Conservation (phyloP, 768 basidiomycete species). For the Nidularia pulvinata region DNA sequence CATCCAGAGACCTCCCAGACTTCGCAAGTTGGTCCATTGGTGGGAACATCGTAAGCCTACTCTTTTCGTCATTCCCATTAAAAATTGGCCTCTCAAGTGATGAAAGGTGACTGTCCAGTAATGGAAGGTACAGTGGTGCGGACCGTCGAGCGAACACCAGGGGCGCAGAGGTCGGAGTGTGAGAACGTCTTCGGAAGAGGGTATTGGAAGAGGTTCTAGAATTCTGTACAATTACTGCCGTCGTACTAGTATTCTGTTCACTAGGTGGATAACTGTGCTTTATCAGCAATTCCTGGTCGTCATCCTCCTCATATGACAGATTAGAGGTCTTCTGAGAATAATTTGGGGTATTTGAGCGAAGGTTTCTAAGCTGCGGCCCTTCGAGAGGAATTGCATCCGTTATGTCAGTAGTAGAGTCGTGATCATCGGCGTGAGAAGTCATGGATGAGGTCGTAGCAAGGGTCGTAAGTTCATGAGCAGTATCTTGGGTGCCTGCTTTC, state of each 20-base stretch:
- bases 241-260: not conserved
- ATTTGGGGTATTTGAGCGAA: not conserved
- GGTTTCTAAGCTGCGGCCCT: too few relatives aligned
- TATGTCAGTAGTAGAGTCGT: too few relatives aligned
- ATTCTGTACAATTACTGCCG: not conserved
- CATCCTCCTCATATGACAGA: not conserved
- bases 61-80: constrained; percentile 13
- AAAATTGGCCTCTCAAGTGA: constrained; percentile 44
- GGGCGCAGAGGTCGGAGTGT: constrained; percentile 53
- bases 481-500: too few relatives aligned
- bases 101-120: constrained; percentile 59
- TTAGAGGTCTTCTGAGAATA: not conserved
- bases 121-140: constrained; percentile 57
- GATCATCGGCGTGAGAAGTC: too few relatives aligned
- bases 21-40: constrained; percentile 58
- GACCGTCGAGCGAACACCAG: constrained; percentile 60
- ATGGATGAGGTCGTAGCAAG: too few relatives aligned
- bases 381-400: too few relatives aligned
- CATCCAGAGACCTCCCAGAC: constrained; percentile 49
- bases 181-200: constrained; percentile 10
- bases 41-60: constrained; percentile 46
- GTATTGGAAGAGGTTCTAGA: not conserved
- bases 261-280: not conserved
- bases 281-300: too few relatives aligned
- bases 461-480: too few relatives aligned